Percentiles rank a stretch among this genome's conserved stretches.
Conservation (phyloP, 371 early-diverging fungal genomes). For the Saksenaea oblongispora region DNA sequence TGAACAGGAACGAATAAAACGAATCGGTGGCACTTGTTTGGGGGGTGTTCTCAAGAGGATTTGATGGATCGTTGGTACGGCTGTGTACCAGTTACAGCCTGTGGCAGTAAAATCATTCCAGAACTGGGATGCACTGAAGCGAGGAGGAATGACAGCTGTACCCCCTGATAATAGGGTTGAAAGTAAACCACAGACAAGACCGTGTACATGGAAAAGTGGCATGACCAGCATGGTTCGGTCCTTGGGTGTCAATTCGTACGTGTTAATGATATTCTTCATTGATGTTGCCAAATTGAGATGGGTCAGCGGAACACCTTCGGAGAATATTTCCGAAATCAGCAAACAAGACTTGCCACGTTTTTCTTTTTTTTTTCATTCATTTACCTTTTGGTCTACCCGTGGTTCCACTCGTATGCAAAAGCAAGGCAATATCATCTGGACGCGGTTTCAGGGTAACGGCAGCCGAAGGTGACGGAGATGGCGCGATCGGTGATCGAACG, state of each 20-base stretch:
- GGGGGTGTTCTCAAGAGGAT: conserved; percentile 67
- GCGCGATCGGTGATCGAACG: conserved; percentile 14
- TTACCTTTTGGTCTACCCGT: conserved; percentile 84
- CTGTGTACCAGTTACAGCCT: conserved; percentile 77
- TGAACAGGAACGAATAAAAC: conserved; percentile 88
- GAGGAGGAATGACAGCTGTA: conserved; percentile 75
- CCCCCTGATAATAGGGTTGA: conserved; percentile 80
- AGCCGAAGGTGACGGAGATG: neutral
- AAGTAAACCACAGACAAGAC: conserved; percentile 78
- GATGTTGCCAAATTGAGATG: conserved; percentile 77
- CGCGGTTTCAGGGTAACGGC: conserved; percentile 29
- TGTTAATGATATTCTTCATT: conserved; percentile 71
- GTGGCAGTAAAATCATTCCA: conserved; percentile 72
- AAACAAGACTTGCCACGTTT: neutral
- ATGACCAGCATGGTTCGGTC: conserved; percentile 82
- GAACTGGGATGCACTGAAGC: conserved; percentile 79
- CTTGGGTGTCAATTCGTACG: conserved; percentile 61
- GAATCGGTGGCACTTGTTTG: conserved; percentile 50
- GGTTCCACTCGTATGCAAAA: conserved; percentile 97
- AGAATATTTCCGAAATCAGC: conserved; percentile 8
- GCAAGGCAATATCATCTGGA: conserved; percentile 73
- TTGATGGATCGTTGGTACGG: conserved; percentile 93
- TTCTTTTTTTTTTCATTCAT: neutral
- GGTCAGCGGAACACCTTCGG: conserved; percentile 78
- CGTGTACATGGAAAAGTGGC: conserved; percentile 95